These are phyloP conservation scores for Beauveria australis DNA, from an alignment of 2,329 filamentous ascomycete genomes.

Conservation along the genomic window DNA sequence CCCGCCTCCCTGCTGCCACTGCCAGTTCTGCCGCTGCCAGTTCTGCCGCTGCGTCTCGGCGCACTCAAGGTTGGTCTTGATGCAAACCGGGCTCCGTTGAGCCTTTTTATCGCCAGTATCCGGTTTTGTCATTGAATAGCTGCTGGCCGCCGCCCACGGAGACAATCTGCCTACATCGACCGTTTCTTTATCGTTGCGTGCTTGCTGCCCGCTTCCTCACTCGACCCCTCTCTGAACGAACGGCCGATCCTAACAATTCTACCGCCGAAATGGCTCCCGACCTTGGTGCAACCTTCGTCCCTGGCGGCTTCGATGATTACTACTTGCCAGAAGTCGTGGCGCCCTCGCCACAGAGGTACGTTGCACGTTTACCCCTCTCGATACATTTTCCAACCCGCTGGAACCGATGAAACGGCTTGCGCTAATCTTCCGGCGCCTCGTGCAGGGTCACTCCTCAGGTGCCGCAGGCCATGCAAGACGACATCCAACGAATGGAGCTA, in stretches of 20 bases:
- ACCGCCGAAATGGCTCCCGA: conserved; percentile 8
- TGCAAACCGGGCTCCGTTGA: not conserved
- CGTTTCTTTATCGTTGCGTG: not conserved
- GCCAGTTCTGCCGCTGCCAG: not conserved
- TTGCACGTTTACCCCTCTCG: conserved; percentile 12
- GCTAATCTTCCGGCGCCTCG: conserved; percentile 16
- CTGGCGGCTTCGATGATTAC: conserved; percentile 50
- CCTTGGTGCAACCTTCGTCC: conserved; percentile 50
- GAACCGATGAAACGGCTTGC: not conserved
- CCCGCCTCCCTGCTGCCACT: not conserved
- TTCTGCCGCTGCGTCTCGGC: not conserved
- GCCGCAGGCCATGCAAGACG: conserved; percentile 92
- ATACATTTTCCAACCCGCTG: not conserved
- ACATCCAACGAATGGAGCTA: conserved; percentile 82
- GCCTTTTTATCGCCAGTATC: not conserved
- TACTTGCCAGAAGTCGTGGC: conserved; percentile 54
- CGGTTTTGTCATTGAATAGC: not conserved
- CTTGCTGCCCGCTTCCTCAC: not conserved
- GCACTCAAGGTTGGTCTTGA: not conserved
- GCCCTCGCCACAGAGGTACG: conserved; percentile 50
- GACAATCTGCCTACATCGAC: not conserved
- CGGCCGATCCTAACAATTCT: not conserved
- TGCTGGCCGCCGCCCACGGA: not conserved
- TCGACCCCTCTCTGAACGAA: not conserved
- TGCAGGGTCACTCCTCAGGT: conserved; percentile 87